These are phyloP conservation scores for Rhododendron williamsianum DNA, from an alignment of 148 eudicot genomes.

Conservation along the genomic window DNA sequence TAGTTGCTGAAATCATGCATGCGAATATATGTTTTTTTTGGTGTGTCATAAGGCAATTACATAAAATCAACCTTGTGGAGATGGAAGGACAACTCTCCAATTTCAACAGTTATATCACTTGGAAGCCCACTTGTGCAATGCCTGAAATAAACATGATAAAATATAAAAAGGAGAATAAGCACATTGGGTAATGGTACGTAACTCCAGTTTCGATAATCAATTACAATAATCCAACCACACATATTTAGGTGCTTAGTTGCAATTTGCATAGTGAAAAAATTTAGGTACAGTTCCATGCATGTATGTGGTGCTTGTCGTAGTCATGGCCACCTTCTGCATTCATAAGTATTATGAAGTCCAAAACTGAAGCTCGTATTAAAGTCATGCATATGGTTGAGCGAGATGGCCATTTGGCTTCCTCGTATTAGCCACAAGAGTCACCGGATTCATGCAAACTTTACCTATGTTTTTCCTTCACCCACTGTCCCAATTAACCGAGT, in stretches of 20 bases:
- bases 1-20: not conserved
- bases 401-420: not conserved
- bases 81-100: slow-evolving; percentile 49
- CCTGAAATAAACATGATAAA: slow-evolving; percentile 28
- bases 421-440: not conserved
- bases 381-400: not conserved
- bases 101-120: slow-evolving; percentile 60
- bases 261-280: not conserved
- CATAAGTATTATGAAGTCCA: not conserved
- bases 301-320: not conserved
- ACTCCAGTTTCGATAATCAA: not conserved
- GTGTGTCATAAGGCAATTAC: not conserved
- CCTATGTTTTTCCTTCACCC: not conserved
- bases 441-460: not conserved
- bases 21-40: too few relatives aligned
- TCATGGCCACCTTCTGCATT: not conserved
- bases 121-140: slow-evolving; percentile 64
- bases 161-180: not conserved
- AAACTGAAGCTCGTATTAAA: not conserved
- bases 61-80: slow-evolving; percentile 54
- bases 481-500: not conserved
- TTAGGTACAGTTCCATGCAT: not conserved
- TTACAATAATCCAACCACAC: not conserved
- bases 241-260: not conserved
- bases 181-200: not conserved